phyloP scores from a whole-genome alignment of 495 filamentous ascomycete genomes.

The Parachaetomium inaequale region DNA sequence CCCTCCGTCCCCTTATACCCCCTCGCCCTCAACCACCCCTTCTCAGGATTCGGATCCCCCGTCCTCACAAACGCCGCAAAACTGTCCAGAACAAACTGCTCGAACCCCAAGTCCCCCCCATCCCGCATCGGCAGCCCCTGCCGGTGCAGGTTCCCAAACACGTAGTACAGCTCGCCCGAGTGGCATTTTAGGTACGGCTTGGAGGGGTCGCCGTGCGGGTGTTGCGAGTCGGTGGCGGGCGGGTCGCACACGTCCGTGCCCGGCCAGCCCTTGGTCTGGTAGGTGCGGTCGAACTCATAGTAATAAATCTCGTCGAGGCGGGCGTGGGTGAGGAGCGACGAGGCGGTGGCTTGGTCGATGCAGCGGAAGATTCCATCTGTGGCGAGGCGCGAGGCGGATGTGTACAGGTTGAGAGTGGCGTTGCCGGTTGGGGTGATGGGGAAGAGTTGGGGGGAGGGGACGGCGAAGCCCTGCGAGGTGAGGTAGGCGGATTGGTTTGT shows the following conservation, averaged over 20 bases:
- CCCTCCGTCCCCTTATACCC: constrained; percentile 29
- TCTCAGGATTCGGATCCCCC: constrained; percentile 39
- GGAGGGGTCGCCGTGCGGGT: constrained; percentile 46
- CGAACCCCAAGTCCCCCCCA: constrained; percentile 36
- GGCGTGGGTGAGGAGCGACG: constrained; percentile 29
- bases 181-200: constrained; percentile 33
- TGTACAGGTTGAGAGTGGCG: constrained; percentile 44
- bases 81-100: constrained; percentile 34
- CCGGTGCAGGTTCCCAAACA: constrained; percentile 40
- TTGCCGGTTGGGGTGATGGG: constrained; percentile 37
- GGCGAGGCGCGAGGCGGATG: constrained; percentile 40
- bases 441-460: constrained; percentile 37
- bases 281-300: constrained; percentile 53
- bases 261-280: constrained; percentile 49
- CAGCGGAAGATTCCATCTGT: constrained; percentile 53
- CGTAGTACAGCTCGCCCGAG: constrained; percentile 38
- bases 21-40: constrained; percentile 30
- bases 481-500: constrained; percentile 38
- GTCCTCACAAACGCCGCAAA: constrained; percentile 38
- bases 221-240: constrained; percentile 30
- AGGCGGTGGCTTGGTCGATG: constrained; percentile 47
- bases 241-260: constrained; percentile 45
- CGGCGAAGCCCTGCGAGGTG: constrained; percentile 37
- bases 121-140: constrained; percentile 37
- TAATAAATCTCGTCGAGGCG: constrained; percentile 40